Evolutionary conservation across 208 protist genomes (phyloP).

Genomic region (Leishmania major): DNA sequence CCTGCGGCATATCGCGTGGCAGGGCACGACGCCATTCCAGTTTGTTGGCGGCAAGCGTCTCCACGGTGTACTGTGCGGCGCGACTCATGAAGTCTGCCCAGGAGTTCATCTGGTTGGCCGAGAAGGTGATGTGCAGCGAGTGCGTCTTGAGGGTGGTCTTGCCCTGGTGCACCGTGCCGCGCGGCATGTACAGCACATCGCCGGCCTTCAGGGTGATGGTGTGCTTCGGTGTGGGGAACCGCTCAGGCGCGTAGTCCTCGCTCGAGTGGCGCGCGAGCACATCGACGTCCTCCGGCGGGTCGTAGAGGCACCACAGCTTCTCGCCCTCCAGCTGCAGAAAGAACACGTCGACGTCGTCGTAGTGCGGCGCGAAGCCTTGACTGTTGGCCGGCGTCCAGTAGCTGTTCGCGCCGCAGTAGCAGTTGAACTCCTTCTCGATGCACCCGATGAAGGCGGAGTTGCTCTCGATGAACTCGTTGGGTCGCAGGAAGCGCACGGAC

Average conservation of each 20-base stretch:
- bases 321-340: constrained; percentile 94
- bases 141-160: constrained; percentile 46
- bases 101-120: constrained; percentile 88
- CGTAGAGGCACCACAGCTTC: constrained; percentile 94
- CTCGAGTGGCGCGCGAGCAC: constrained; percentile 69
- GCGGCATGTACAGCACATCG: constrained; percentile 96
- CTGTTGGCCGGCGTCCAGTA: constrained; percentile 94
- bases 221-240: constrained; percentile 72
- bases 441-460: constrained; percentile 70
- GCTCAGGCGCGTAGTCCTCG: constrained; percentile 83
- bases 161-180: constrained; percentile 94
- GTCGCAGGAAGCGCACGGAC: constrained; percentile 85
- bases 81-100: constrained; percentile 61
- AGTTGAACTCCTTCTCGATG: constrained; percentile 88
- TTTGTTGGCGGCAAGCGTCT: constrained; percentile 63
- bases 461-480: constrained; percentile 65
- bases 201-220: constrained; percentile 77
- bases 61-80: constrained; percentile 41
- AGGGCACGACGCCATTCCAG: constrained; percentile 53
- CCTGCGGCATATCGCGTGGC: constrained; percentile 32
- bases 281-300: constrained; percentile 58
- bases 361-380: constrained; percentile 95
- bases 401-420: constrained; percentile 90
- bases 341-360: constrained; percentile 97
- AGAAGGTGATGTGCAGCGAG: constrained; percentile 94